These are phyloP conservation scores for Mycosphaerella sp. DNA, from an alignment of 2,329 filamentous ascomycete species.

Conservation along the genomic window DNA sequence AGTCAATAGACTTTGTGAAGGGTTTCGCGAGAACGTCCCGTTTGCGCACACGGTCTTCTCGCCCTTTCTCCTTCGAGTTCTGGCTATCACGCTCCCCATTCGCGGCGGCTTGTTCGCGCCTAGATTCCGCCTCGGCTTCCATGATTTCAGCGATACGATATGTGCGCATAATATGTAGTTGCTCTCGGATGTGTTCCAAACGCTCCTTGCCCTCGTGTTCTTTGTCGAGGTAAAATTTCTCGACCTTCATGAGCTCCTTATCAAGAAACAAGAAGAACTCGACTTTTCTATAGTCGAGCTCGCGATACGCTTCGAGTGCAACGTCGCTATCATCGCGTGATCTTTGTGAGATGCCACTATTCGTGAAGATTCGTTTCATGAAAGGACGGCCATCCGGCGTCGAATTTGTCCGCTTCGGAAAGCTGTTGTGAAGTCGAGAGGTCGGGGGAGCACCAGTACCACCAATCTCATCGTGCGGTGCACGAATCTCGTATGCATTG, in stretches of 20 bases:
- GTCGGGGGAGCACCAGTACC: slow-evolving; percentile 21
- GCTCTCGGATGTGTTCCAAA: slow-evolving; percentile 64
- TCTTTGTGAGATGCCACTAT: slow-evolving; percentile 26
- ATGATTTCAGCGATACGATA: slow-evolving; percentile 68
- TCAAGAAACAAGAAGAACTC: slow-evolving; percentile 87
- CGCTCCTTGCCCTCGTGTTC: slow-evolving; percentile 77
- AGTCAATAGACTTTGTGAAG: slow-evolving; percentile 16
- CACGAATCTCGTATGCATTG: slow-evolving; percentile 24
- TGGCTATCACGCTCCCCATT: slow-evolving; percentile 3
- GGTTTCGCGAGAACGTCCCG: slow-evolving; percentile 13
- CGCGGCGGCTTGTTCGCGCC: slow-evolving; percentile 13
- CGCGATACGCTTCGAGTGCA: slow-evolving; percentile 52
- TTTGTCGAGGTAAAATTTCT: slow-evolving; percentile 80
- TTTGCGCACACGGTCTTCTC: background rate
- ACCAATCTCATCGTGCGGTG: slow-evolving; percentile 13
- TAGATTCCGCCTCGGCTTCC: slow-evolving; percentile 41
- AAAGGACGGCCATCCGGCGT: slow-evolving; percentile 29
- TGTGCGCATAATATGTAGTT: slow-evolving; percentile 90
- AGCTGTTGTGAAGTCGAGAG: slow-evolving; percentile 18
- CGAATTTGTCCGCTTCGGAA: slow-evolving; percentile 40
- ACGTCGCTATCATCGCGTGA: slow-evolving; percentile 37
- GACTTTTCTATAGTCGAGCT: slow-evolving; percentile 66
- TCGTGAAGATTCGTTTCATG: slow-evolving; percentile 25
- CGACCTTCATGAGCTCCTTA: slow-evolving; percentile 80
- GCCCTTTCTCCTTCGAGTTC: slow-evolving; percentile 1